Conservation (phyloP, 768 basidiomycete genomes). For the Auriscalpium microsporum region DNA sequence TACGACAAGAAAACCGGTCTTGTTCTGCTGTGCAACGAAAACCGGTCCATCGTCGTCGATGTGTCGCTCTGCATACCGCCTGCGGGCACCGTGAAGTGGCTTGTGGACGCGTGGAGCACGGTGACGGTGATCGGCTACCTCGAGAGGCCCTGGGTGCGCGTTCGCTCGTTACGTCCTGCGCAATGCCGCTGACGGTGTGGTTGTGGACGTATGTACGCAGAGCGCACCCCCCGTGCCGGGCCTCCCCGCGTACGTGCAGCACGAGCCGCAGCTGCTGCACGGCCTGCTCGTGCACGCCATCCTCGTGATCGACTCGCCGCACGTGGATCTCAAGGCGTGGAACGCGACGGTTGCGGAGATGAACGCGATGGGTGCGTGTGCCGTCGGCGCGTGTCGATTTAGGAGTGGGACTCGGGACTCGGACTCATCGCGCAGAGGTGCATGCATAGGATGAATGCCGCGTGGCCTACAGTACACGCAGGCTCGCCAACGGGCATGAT, state of each 20-base stretch:
- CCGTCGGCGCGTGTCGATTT: no score
- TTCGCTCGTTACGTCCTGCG: background rate
- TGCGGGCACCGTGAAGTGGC: slow-evolving; percentile 7
- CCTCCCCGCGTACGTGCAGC: slow-evolving; percentile 1
- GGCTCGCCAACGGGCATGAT: no score
- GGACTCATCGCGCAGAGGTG: no score
- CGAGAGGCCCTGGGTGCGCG: slow-evolving; percentile 7
- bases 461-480: no score
- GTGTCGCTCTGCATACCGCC: slow-evolving; percentile 12
- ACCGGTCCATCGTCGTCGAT: slow-evolving; percentile 7
- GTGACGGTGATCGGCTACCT: slow-evolving; percentile 14
- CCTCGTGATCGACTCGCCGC: slow-evolving; percentile 12
- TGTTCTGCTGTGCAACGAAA: slow-evolving; percentile 10
- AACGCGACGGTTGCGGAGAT: slow-evolving; percentile 15
- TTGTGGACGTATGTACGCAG: background rate
- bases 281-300: slow-evolving; percentile 13
- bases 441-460: no score
- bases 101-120: slow-evolving; percentile 7
- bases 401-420: no score
- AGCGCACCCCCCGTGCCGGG: background rate
- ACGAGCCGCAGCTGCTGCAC: background rate
- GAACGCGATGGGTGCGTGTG: slow-evolving; percentile 9
- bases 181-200: background rate
- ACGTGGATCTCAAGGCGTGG: slow-evolving; percentile 12
- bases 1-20: slow-evolving; percentile 10